phyloP scores from a whole-genome alignment of 1,284 basidiomycete species.

The Schizophyllum amplum region DNA sequence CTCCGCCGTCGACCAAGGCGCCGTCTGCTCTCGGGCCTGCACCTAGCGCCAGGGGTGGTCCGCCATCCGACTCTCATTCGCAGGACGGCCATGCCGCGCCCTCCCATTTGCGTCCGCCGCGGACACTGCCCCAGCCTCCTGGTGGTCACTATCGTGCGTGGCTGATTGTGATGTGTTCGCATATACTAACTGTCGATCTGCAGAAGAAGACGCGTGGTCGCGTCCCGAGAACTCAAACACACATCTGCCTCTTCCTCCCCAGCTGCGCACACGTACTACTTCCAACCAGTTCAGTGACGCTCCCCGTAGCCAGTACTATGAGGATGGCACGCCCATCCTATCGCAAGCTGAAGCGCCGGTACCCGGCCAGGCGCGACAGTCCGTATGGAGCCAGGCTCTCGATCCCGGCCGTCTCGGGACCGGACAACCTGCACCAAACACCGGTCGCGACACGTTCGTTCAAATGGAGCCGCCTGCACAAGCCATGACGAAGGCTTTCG shows the following conservation, averaged over 20 bases:
- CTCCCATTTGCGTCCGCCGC: constrained; percentile 32
- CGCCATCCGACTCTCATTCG: constrained; percentile 9
- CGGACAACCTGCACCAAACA: constrained; percentile 28
- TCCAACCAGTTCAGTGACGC: constrained; percentile 40
- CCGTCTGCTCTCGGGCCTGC: constrained; percentile 3
- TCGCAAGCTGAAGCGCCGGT: constrained; percentile 44
- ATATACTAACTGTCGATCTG: constrained; percentile 18
- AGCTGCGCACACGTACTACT: constrained; percentile 28
- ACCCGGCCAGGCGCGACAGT: constrained; percentile 51
- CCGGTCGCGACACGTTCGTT: constrained; percentile 65
- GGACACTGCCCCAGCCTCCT: constrained; percentile 40
- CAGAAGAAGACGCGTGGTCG: constrained; percentile 13
- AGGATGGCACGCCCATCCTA: constrained; percentile 37
- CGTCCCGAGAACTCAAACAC: background rate
- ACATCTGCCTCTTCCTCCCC: background rate
- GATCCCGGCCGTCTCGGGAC: constrained; percentile 50
- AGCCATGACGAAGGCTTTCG: constrained; percentile 86
- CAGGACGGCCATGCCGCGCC: constrained; percentile 16
- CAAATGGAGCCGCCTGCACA: constrained; percentile 70
- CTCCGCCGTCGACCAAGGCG: constrained; percentile 23
- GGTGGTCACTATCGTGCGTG: constrained; percentile 13
- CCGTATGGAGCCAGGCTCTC: constrained; percentile 81
- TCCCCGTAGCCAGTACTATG: constrained; percentile 31
- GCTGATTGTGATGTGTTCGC: constrained; percentile 6
- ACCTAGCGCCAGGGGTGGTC: background rate